phyloP scores from a whole-genome alignment of 495 filamentous ascomycete species.

The Bathelium albidoporum region DNA sequence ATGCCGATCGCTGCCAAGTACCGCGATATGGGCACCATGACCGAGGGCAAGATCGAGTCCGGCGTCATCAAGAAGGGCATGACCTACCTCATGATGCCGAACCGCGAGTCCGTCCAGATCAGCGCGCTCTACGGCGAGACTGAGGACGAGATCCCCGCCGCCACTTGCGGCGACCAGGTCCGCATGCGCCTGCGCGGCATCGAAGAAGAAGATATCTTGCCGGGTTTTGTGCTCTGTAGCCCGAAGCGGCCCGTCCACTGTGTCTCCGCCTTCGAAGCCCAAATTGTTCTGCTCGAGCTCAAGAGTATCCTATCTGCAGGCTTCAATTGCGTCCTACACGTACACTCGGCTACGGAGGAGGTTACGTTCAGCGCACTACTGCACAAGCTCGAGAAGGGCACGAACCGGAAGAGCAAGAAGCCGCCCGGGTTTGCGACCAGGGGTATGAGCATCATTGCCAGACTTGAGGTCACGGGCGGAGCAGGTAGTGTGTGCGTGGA shows the following conservation, averaged over 20 bases:
- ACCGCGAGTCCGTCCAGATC: slow-evolving; percentile 66
- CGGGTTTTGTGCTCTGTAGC: slow-evolving; percentile 95
- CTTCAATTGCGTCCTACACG: slow-evolving; percentile 86
- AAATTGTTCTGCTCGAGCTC: slow-evolving; percentile 90
- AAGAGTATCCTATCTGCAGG: slow-evolving; percentile 85
- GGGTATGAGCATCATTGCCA: slow-evolving; percentile 87
- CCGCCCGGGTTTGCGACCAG: slow-evolving; percentile 85
- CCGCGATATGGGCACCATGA: slow-evolving; percentile 92
- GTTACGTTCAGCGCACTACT: slow-evolving; percentile 77
- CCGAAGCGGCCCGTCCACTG: slow-evolving; percentile 85
- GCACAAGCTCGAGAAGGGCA: slow-evolving; percentile 94
- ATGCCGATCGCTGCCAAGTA: slow-evolving; percentile 96
- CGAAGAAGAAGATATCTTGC: slow-evolving; percentile 93
- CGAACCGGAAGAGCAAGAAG: slow-evolving; percentile 83
- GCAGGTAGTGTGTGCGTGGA: slow-evolving; percentile 86
- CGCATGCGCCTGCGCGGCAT: slow-evolving; percentile 83
- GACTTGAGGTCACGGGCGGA: slow-evolving; percentile 73
- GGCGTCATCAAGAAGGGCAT: slow-evolving; percentile 82
- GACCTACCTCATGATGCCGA: slow-evolving; percentile 86
- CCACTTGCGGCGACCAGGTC: slow-evolving; percentile 88
- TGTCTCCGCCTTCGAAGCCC: slow-evolving; percentile 84
- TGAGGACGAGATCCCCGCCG: slow-evolving; percentile 75
- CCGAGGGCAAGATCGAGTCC: slow-evolving; percentile 93
- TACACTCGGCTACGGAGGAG: slow-evolving; percentile 88
- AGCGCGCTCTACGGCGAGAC: slow-evolving; percentile 87